Base-by-base conservation (phyloP, 257 asterid species). In the Asclepias syriaca region DNA sequence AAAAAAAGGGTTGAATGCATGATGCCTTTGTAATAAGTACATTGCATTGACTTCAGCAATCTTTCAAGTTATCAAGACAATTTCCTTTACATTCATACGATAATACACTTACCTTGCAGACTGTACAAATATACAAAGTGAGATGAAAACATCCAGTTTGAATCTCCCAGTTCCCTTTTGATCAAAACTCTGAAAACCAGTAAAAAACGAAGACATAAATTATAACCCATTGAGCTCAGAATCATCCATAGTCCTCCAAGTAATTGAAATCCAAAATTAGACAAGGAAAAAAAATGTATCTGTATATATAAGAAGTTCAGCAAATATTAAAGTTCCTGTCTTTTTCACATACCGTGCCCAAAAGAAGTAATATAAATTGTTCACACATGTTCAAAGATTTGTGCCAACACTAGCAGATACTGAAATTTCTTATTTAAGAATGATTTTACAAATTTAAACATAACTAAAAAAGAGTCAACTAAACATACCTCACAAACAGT, bases 61-160 rank as follows among this genome's bases (percentile, higher is more conserved):
- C 64, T 29, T 63, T 15, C 43, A 58, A 45, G 29, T 72, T 43
- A 24, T 21, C 57, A 71, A 15, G 8, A 16, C 37, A 39, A 12
- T 6, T 57, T 58, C 34, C 37, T 37, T 27, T 4, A 3, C 57
- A 18, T 29, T 19, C 6, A 34, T 64, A 73, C 65, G 65, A 40
- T 45, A 22, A 14, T 72, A 21, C 57, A 80, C 85, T 54, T 73
- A 85, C 93, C 91, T 83, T 69, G 95, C 80, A 61, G 96, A 90
- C 80, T 90, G 93, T 66, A 88, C 89, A 86, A 90, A 90, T 82
- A 88, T 90, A 77, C 95, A 86, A 57, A 90, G 86, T 73, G 95
- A 81, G 68, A 90, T 90, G 82, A 90, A 87, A 75, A 81, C 90
- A 60, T 88, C 95, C 37, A 88, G 97, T 70, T 77, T 89, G 85